Percentiles rank a stretch among this genome's conserved stretches.
Evolutionary conservation across 345 rosid genomes (phyloP).

Genomic region (Euphorbia peplus): DNA sequence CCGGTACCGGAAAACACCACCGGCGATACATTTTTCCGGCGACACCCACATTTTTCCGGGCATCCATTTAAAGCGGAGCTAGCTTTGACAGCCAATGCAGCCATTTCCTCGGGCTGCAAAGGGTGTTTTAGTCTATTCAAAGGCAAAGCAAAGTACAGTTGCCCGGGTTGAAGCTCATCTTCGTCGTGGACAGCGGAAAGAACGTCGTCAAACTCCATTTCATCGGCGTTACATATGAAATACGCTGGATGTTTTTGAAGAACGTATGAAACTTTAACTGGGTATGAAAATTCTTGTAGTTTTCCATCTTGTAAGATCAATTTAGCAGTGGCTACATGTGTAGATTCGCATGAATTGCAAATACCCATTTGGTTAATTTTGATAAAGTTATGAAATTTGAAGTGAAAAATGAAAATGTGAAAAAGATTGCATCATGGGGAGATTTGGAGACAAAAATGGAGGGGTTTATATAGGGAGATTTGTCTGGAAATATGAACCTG

Average conservation of each 20-base stretch:
- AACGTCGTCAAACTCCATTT: constrained; percentile 86
- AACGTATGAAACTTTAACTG: constrained; percentile 72
- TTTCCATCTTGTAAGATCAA: constrained; percentile 74
- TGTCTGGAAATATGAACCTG: constrained; percentile 18
- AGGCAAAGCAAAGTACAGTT: constrained; percentile 81
- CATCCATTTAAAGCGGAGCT: constrained; percentile 64
- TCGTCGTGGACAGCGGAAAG: constrained; percentile 57
- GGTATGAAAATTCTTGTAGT: constrained; percentile 68
- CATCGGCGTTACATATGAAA: constrained; percentile 92
- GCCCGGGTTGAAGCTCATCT: constrained; percentile 81
- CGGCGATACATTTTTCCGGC: constrained; percentile 38
- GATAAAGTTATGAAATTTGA: background rate
- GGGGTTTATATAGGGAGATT: background rate
- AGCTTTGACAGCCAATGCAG: constrained; percentile 96
- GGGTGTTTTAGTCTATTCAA: constrained; percentile 56
- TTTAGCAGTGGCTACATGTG: constrained; percentile 72
- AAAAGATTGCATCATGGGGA: background rate
- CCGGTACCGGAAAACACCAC: constrained; percentile 25
- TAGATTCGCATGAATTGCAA: constrained; percentile 76
- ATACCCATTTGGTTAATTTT: constrained; percentile 54
- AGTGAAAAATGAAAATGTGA: background rate
- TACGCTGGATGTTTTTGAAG: constrained; percentile 50
- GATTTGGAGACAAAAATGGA: background rate
- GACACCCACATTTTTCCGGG: constrained; percentile 38
- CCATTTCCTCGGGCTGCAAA: constrained; percentile 82